Evolutionary conservation across 1,139 yeast species (phyloP), one percentile per base, ranked within the genome.

Genomic region (Scheffersomyces titani): DNA sequence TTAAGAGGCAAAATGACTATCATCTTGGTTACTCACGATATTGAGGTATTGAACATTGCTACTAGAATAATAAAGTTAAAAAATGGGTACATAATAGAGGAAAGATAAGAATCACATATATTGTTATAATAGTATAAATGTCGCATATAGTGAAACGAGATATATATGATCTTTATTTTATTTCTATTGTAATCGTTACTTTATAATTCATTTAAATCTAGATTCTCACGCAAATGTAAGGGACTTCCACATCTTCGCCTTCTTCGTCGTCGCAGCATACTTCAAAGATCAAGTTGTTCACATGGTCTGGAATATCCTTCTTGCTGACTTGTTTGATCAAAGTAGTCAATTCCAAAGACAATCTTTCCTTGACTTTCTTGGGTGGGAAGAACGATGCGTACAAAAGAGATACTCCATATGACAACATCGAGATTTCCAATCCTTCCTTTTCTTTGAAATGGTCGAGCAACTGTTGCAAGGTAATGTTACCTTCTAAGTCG

Each of bases 181-280:
- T 30, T 30, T 30, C 40, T 30, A 30, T 30, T 30, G 40, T 30
- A 30, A 30, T 30, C 40, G 40, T 30, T 11, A 30, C 40, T 30
- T 30, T 30, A 30, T 30, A 30, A 30, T 11, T 30, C 40, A 30
- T 30, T 30, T 30, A 51, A 54, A 24, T 54, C 55, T 59, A 69
- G 51, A 69, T 58, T 67, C 84, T 85, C 58, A 89, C 81, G 59
- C 87, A 85, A 58, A 92, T 84, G 70, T 85, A 92, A 48, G 99
- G 99, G 62, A 92, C 92, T 67, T 93, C 99, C 24, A 92, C 97
- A 71, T 96, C 99, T 70, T 94, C 98, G 48, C 96, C 99, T 54
- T 88, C 84, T 68, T 86, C 80, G 70, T 94, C 99, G 68, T 94
- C 99, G 59, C 96, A 91, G 70, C 97, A 92, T 50, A 94, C 83